Base-by-base conservation (phyloP, 208 protist genomes). In the Acanthamoeba rhysodes region DNA sequence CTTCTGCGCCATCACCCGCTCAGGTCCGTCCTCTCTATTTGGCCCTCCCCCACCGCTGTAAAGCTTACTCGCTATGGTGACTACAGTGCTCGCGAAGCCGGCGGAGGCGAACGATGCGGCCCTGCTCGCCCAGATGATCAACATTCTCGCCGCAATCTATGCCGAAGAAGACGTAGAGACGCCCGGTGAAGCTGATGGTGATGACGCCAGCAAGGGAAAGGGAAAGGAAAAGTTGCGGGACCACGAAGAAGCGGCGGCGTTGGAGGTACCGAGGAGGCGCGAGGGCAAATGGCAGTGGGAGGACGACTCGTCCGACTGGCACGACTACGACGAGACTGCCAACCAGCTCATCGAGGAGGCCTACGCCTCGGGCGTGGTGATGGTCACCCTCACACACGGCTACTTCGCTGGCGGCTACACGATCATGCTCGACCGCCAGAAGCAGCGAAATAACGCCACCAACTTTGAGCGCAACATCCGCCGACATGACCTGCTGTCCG, bases 381-480 rank as follows among this genome's bases (percentile, higher is more conserved):
- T 37, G 48, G 37, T 4, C 24, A n/a, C n/a, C 24, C 78, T 87
- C 18, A 53, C 16, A 27, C 37, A 87, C n/a, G 78, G 37, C 78
- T 34, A 29, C 20, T 87, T 87, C 59, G 45, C 45, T 22, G 22
- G 48, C 18, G 50, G 78, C 37, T 87, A 34, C 29, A 59, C 48
- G 48, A 87, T 87, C 78, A 18, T 59, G 45, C 12, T 87, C 12
- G 4, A 24, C 20, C 37, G 78, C 7, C 48, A 37, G 20, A 87
- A 59, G 78, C 78, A 87, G 45, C 7, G n/a, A 6, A 87, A 87
- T n/a, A 87, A 87, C 50, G 50, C 24, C 48, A 62, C 45, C 50
- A 87, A 87, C 50, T 62, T 87, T 53, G 78, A 87, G 50, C 78
- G 78, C 37, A 59, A 87, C 45, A 87, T 87, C 18, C 78, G 78